phyloP scores from a whole-genome alignment of 2,329 filamentous ascomycete species.

The Elsinoe ampelina region DNA sequence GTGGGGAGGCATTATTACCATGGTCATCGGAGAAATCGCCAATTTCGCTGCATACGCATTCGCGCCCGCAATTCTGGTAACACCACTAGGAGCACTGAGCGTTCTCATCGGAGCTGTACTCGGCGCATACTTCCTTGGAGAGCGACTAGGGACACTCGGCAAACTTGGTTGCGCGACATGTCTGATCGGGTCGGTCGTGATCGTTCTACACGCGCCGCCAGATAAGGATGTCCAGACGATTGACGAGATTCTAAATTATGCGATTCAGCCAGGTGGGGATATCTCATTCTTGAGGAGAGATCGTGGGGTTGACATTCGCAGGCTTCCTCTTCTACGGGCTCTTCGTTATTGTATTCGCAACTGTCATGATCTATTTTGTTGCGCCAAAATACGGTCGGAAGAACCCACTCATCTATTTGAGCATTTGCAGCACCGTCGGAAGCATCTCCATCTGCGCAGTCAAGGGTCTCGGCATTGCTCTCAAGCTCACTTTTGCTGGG shows the following conservation, averaged over 20 bases:
- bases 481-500: slow-evolving; percentile 87
- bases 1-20: slow-evolving; percentile 89
- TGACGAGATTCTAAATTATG: slow-evolving; percentile 83
- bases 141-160: slow-evolving; percentile 80
- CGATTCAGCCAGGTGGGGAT: slow-evolving; percentile 70
- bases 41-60: slow-evolving; percentile 99
- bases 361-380: slow-evolving; percentile 93
- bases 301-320: slow-evolving; percentile 30
- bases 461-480: slow-evolving; percentile 94
- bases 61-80: slow-evolving; percentile 96
- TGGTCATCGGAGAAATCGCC: slow-evolving; percentile 86
- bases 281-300: slow-evolving; percentile 8
- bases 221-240: slow-evolving; percentile 87
- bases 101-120: slow-evolving; percentile 90
- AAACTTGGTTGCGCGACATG: slow-evolving; percentile 95
- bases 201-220: slow-evolving; percentile 91
- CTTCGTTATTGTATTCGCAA: slow-evolving; percentile 70
- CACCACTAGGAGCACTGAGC: slow-evolving; percentile 83
- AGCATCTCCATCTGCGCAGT: slow-evolving; percentile 98
- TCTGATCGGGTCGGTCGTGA: slow-evolving; percentile 90
- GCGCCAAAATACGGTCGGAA: slow-evolving; percentile 84
- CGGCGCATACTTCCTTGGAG: slow-evolving; percentile 86
- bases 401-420: slow-evolving; percentile 92
- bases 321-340: slow-evolving; percentile 84
- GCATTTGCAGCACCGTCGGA: slow-evolving; percentile 94